Evolutionary conservation across 1,284 basidiomycete genomes (phyloP).

Genomic region (Boletus sp.): DNA sequence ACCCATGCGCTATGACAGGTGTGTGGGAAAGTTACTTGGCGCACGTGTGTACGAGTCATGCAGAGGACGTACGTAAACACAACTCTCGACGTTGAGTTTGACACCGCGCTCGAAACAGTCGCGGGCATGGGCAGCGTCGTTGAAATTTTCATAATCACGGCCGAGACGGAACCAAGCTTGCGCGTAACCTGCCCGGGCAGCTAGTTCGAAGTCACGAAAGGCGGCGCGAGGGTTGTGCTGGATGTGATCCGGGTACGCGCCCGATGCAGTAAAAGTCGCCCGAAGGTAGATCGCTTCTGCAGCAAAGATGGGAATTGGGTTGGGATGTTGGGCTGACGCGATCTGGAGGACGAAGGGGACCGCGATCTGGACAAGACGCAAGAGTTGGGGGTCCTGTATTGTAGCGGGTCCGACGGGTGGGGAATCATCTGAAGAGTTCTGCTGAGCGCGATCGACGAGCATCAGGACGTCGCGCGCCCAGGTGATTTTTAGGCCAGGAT

Average conservation of each 20-base stretch:
- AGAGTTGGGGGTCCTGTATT: conserved; percentile 66
- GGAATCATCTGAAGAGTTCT: conserved; percentile 45
- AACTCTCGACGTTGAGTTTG: conserved; percentile 71
- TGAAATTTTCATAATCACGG: conserved; percentile 89
- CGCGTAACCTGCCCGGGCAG: conserved; percentile 73
- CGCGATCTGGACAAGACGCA: conserved; percentile 66
- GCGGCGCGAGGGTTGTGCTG: conserved; percentile 75
- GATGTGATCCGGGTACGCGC: conserved; percentile 64
- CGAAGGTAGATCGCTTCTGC: conserved; percentile 79
- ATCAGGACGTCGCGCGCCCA: conserved; percentile 84
- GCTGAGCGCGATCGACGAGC: conserved; percentile 69
- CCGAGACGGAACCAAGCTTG: conserved; percentile 90
- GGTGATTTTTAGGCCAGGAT: conserved; percentile 61
- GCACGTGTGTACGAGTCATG: background rate
- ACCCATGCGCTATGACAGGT: conserved; percentile 69
- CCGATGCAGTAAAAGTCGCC: conserved; percentile 72
- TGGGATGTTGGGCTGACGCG: conserved; percentile 41
- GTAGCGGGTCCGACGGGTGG: conserved; percentile 52
- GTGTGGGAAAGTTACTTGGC: conserved; percentile 3
- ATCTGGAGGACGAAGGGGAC: conserved; percentile 64
- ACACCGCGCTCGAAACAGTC: conserved; percentile 87
- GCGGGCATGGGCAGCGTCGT: conserved; percentile 68
- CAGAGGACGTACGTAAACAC: conserved; percentile 52
- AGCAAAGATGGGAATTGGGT: conserved; percentile 50
- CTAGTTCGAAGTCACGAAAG: conserved; percentile 86